Conservation (phyloP, 2,329 filamentous ascomycete species). For the Lachnellula cervina region DNA sequence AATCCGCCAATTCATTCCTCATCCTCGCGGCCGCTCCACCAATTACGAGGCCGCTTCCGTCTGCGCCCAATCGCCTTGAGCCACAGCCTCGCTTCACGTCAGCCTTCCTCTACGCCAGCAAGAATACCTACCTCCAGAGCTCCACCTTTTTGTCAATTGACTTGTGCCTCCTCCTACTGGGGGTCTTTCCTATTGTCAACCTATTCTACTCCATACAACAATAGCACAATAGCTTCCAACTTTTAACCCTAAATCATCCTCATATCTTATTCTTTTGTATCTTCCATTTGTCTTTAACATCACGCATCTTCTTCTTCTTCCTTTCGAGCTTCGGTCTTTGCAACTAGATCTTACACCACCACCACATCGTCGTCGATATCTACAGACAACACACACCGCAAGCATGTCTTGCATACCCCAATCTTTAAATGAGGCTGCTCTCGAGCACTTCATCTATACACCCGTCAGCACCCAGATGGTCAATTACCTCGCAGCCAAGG, state of each 20-base stretch:
- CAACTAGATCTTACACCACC: conserved; percentile 3
- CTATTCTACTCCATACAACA: conserved; percentile 9
- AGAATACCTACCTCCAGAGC: neutral
- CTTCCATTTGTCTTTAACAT: conserved; percentile 4
- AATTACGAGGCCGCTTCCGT: conserved; percentile 1
- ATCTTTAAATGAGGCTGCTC: conserved; percentile 59
- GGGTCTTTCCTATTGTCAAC: conserved; percentile 8
- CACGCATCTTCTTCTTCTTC: neutral
- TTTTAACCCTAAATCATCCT: neutral
- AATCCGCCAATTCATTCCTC: neutral
- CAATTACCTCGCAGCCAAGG: conserved; percentile 67
- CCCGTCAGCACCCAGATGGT: conserved; percentile 76
- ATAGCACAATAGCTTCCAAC: conserved; percentile 10
- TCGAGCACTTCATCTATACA: conserved; percentile 76
- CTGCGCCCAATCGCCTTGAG: neutral
- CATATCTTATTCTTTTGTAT: conserved; percentile 5
- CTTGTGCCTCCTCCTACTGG: conserved; percentile 12
- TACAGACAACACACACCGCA: neutral
- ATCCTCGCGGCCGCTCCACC: neutral
- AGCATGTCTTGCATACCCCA: conserved; percentile 16
- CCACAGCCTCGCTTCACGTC: conserved; percentile 13
- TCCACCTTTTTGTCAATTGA: conserved; percentile 3
- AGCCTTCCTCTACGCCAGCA: conserved; percentile 11
- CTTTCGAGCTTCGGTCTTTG: neutral
- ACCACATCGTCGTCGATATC: conserved; percentile 2